A percentile compares a stretch with the other conserved stretches of the same genome.
Conservation (phyloP, 495 filamentous ascomycete species). For the Annulohypoxylon maeteangense region DNA sequence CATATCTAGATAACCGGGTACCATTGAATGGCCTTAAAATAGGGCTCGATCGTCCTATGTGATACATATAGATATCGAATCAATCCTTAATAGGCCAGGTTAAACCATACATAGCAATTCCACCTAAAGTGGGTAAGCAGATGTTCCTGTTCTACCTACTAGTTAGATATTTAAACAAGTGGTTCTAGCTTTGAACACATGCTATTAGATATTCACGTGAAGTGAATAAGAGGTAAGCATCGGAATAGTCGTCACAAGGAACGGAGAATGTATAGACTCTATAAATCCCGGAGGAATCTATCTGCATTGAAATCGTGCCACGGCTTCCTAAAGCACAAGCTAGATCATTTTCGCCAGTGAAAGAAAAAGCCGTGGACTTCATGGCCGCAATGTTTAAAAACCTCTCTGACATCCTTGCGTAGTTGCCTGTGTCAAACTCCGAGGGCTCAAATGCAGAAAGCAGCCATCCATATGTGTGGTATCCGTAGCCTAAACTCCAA, state of each 20-base stretch:
- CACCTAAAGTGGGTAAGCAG: neutral
- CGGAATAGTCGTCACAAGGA: neutral
- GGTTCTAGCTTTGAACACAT: neutral
- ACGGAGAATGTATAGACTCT: conserved; percentile 2
- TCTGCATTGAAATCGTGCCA: neutral
- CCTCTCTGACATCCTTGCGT: conserved; percentile 25
- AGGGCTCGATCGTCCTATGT: conserved; percentile 8
- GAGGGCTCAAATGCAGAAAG: conserved; percentile 45
- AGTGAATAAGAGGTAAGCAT: neutral
- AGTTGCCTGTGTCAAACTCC: conserved; percentile 33
- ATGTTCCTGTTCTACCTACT: neutral
- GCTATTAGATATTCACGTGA: neutral
- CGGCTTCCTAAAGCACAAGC: conserved; percentile 1
- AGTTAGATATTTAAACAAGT: neutral
- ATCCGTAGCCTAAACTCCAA: conserved; percentile 49
- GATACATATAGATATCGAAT: conserved; percentile 25
- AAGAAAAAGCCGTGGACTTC: conserved; percentile 10
- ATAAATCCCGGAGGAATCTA: conserved; percentile 6
- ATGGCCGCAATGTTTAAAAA: conserved; percentile 22
- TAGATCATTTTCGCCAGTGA: neutral
- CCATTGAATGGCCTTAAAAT: neutral
- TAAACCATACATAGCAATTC: neutral
- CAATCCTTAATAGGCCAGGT: conserved; percentile 14
- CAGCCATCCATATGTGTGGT: conserved; percentile 46
- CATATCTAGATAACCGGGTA: conserved; percentile 16